Conservation (phyloP, 805 yeast species). For the Saturnispora bothae region DNA sequence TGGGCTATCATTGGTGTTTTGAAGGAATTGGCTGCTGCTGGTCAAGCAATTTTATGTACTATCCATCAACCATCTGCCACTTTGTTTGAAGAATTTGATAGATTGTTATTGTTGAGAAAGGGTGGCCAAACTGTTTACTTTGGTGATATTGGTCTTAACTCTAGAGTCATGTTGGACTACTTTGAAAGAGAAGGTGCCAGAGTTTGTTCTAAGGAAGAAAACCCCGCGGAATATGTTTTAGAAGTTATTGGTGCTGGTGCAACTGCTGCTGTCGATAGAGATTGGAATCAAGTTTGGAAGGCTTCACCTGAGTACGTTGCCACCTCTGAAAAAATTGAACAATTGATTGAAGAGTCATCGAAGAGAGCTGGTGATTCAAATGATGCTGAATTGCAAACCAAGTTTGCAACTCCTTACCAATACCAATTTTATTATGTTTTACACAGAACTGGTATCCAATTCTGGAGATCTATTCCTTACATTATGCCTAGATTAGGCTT, state of each 20-base stretch:
- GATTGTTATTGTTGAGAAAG: conserved; percentile 30
- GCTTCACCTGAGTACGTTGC: conserved; percentile 22
- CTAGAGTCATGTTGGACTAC: conserved; percentile 32
- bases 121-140: conserved; percentile 48
- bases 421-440: conserved; percentile 29
- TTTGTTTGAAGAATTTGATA: conserved; percentile 33
- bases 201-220: conserved; percentile 47
- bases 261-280: conserved; percentile 46
- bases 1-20: conserved; percentile 47
- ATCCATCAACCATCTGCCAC: conserved; percentile 43
- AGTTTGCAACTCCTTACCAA: conserved; percentile 37
- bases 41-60: conserved; percentile 50
- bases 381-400: conserved; percentile 14
- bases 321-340: conserved; percentile 23
- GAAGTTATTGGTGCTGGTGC: conserved; percentile 80
- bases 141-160: conserved; percentile 42
- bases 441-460: conserved; percentile 30
- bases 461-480: conserved; percentile 40
- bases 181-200: conserved; percentile 53
- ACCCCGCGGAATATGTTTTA: conserved; percentile 70
- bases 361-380: conserved; percentile 9
- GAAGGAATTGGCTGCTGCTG: conserved; percentile 38
- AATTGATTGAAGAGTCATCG: conserved; percentile 17
- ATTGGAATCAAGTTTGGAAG: conserved; percentile 59
- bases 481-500: conserved; percentile 38